These are phyloP conservation scores for Ormosia semicastrata DNA, from an alignment of 306 rosid species.

Conservation along the genomic window DNA sequence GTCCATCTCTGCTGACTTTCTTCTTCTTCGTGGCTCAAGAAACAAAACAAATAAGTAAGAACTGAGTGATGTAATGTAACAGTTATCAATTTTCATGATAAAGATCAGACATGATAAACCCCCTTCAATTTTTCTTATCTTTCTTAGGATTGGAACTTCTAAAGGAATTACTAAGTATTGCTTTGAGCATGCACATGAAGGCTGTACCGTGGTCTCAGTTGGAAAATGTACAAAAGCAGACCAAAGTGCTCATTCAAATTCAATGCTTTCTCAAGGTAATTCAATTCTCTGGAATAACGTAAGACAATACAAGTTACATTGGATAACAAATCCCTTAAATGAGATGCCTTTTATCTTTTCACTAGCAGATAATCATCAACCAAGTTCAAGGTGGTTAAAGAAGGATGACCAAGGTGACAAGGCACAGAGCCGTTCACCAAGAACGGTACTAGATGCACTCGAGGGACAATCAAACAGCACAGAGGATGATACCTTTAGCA, in stretches of 20 bases:
- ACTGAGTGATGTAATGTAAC: background rate
- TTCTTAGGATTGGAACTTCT: constrained; percentile 37
- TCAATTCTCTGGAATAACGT: background rate
- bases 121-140: background rate
- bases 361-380: constrained; percentile 31
- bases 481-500: constrained; percentile 70
- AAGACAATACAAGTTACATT: background rate
- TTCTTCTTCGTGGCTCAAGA: constrained; percentile 72
- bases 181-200: constrained; percentile 61
- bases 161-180: constrained; percentile 58
- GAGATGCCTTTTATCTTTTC: background rate
- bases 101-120: background rate
- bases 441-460: constrained; percentile 46
- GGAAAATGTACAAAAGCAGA: constrained; percentile 41
- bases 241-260: constrained; percentile 29
- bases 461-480: constrained; percentile 72
- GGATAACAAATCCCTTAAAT: background rate
- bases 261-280: constrained; percentile 57
- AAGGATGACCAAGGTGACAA: constrained; percentile 25
- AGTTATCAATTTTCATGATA: background rate
- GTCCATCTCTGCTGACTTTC: constrained; percentile 66
- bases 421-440: constrained; percentile 47
- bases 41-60: constrained; percentile 52
- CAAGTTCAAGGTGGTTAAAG: constrained; percentile 34
- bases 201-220: constrained; percentile 58